Base-by-base conservation (phyloP, 306 rosid species). In the Ziziphus jujuba region DNA sequence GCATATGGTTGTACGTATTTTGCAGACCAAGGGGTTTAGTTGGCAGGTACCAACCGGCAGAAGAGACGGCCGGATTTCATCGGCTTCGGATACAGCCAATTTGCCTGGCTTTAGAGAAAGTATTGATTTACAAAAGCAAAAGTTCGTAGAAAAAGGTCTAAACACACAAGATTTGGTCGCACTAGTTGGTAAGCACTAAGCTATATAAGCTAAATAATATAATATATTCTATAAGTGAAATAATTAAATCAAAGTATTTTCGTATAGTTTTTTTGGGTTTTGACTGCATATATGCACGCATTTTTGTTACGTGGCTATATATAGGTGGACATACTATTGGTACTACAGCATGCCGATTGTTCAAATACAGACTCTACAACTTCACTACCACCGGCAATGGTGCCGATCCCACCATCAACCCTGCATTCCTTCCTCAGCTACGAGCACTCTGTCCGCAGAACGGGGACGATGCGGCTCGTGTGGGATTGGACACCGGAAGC, bases 251-350 rank as follows among this genome's bases (percentile, higher is more conserved):
- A n/a, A n/a, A n/a, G n/a, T n/a, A n/a, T n/a, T n/a, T n/a, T n/a
- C n/a, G n/a, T 28, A 28, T 28, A 28, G 1, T 13, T 14, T 33
- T 57, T 6, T n/a, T n/a, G n/a, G 13, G 28, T 33, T 57, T 57
- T 57, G 22, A 57, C 9, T 43, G 11, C 16, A 20, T 61, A 36
- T 6, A 23, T 40, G n/a, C n/a, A 56, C 21, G 7, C 20, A 5
- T 35, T 2, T 25, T 8, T 28, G 4, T 28, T 28, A 28, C 33
- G 33, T 36, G 9, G n/a, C n/a, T n/a, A n/a, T 44, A 5, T 14
- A 15, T 28, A 85, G 95, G 89, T 25, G 91, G 79, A 15, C 96
- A 89, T 59, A 86, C 86, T 0, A 84, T 89, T 71, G 96, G 96
- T 0, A 82, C 88, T 0, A 3, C 89, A 11, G 75, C 84, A 7